phyloP scores from a whole-genome alignment of 1,139 yeast genomes.

The Taiozyma sp. region DNA sequence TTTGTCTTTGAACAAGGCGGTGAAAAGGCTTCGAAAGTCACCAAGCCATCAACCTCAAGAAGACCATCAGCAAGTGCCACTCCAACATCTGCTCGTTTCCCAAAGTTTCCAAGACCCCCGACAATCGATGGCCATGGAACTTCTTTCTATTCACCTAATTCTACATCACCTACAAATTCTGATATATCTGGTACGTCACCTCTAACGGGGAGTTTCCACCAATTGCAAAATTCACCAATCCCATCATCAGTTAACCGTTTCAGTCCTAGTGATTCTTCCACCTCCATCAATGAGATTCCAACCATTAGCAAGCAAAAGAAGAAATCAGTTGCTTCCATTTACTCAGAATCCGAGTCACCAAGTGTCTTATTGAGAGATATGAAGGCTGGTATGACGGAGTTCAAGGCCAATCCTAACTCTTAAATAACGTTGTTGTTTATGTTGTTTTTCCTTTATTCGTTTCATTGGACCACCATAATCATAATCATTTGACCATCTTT shows the following conservation, averaged over 20 bases:
- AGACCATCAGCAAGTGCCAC: constrained; percentile 16
- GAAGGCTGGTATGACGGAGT: constrained; percentile 15
- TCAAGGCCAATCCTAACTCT: constrained; percentile 6
- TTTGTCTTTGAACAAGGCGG: constrained; percentile 21
- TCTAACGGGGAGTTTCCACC: not conserved
- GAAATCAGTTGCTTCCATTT: not conserved
- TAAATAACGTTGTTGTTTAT: not conserved
- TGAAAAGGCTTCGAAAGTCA: constrained; percentile 4
- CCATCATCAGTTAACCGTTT: constrained; percentile 9
- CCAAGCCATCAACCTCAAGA: constrained; percentile 10
- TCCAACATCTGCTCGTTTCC: constrained; percentile 16
- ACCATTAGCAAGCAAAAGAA: not conserved
- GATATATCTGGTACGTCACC: constrained; percentile 15
- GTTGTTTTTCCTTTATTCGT: not conserved
- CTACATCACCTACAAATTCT: constrained; percentile 21
- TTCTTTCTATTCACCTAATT: constrained; percentile 16
- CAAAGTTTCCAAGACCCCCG: constrained; percentile 18
- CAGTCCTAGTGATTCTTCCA: constrained; percentile 11
- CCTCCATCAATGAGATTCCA: constrained; percentile 5
- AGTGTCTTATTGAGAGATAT: constrained; percentile 7
- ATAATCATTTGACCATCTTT: not conserved
- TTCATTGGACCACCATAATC: not conserved
- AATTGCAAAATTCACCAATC: constrained; percentile 10
- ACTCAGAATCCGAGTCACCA: constrained; percentile 2
- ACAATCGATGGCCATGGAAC: constrained; percentile 12